A percentile compares a stretch with the other conserved stretches of the same genome.
Evolutionary conservation across 306 rosid species (phyloP).

Genomic region (Arachis stenosperma): DNA sequence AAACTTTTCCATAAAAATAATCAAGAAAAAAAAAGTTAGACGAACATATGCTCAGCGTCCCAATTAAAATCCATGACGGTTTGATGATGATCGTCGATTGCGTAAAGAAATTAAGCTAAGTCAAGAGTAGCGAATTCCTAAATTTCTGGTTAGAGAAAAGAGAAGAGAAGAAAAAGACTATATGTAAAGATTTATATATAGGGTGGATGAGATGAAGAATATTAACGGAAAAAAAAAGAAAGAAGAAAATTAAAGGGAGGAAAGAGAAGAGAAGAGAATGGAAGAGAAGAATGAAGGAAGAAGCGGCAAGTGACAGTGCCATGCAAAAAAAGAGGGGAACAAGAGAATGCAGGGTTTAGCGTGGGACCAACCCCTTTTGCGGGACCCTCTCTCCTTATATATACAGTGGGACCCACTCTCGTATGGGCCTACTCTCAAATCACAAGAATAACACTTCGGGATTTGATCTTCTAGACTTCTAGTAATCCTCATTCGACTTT

Average conservation of each 20-base stretch:
- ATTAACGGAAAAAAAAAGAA: background rate
- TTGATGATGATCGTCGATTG: background rate
- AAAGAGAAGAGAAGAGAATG: background rate
- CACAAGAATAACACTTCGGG: no score
- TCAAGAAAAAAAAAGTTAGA: background rate
- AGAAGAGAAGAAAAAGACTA: background rate
- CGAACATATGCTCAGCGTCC: constrained; percentile 26
- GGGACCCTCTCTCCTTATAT: no score
- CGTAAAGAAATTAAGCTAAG: background rate
- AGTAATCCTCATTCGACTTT: no score
- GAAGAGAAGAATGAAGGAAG: constrained; percentile 1
- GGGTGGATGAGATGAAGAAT: background rate
- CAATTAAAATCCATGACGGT: background rate
- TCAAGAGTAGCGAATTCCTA: no score
- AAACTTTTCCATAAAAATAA: no score
- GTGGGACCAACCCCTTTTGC: no score
- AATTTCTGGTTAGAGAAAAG: background rate
- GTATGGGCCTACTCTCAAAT: no score
- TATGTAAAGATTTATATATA: background rate
- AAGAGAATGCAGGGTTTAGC: background rate
- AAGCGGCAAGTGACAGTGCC: constrained; percentile 59
- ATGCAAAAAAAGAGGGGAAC: constrained; percentile 50
- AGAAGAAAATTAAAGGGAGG: no score
- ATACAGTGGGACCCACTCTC: no score
- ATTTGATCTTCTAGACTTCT: no score